These are phyloP conservation scores for Mycosphaerella sp. DNA, from an alignment of 2,329 filamentous ascomycete genomes.

Conservation along the genomic window DNA sequence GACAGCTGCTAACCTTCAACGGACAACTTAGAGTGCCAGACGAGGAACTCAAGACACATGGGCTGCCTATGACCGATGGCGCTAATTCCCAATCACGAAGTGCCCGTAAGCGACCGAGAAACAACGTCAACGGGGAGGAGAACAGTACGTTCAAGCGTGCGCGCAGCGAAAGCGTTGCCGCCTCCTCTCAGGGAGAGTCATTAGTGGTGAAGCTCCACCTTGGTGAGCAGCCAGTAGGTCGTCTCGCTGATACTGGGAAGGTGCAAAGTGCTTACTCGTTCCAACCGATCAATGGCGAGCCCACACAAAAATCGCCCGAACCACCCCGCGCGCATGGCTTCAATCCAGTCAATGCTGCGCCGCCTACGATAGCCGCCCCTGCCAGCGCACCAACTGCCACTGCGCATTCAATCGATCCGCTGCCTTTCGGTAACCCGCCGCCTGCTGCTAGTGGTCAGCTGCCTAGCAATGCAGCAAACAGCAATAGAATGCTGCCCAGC, in stretches of 20 bases:
- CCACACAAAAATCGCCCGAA: background rate
- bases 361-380: background rate
- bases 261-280: slow-evolving; percentile 3
- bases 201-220: slow-evolving; percentile 12
- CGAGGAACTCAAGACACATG: slow-evolving; percentile 1
- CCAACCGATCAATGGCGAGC: slow-evolving; percentile 2
- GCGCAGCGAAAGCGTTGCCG: slow-evolving; percentile 10
- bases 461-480: background rate
- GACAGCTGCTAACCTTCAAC: background rate
- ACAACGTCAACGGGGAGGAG: background rate
- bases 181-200: slow-evolving; percentile 9
- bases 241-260: slow-evolving; percentile 3
- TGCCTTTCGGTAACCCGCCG: background rate
- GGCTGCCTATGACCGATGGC: slow-evolving; percentile 4
- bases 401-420: background rate
- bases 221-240: slow-evolving; percentile 5
- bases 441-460: background rate
- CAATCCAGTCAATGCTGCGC: slow-evolving; percentile 6
- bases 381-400: slow-evolving; percentile 1
- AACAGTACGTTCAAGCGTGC: slow-evolving; percentile 7
- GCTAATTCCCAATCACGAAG: slow-evolving; percentile 3
- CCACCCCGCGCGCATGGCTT: slow-evolving; percentile 4
- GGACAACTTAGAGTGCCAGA: slow-evolving; percentile 1
- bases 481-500: background rate
- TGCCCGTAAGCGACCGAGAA: background rate